These are phyloP conservation scores for Smittium mucronatum DNA, from an alignment of 371 early-diverging fungal genomes.

Conservation along the genomic window DNA sequence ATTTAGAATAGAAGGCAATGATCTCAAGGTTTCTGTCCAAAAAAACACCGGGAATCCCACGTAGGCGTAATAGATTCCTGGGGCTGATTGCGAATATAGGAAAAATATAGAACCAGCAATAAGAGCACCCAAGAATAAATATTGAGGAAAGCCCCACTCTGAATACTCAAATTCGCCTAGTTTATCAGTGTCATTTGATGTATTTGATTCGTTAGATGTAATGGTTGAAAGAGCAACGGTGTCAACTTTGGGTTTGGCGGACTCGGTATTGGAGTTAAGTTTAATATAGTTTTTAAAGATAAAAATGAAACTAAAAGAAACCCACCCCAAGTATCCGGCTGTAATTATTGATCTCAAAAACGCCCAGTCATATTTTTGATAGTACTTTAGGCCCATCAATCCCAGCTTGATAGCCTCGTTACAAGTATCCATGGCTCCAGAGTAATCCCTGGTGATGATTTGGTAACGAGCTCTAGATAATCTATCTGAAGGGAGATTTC, in stretches of 20 bases:
- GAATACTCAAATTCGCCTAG: background rate
- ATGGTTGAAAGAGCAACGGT: background rate
- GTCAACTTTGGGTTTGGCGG: background rate
- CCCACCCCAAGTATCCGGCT: conserved; percentile 88
- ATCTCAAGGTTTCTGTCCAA: conserved; percentile 56
- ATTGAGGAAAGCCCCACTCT: conserved; percentile 12
- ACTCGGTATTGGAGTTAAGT: background rate
- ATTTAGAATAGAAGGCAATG: conserved; percentile 28
- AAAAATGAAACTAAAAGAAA: conserved; percentile 62
- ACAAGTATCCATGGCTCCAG: conserved; percentile 50
- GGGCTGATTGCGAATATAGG: conserved; percentile 60
- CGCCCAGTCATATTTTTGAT: conserved; percentile 92
- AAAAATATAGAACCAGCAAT: conserved; percentile 46
- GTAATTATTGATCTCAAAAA: conserved; percentile 73
- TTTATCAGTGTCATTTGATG: background rate
- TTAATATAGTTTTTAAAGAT: conserved; percentile 35
- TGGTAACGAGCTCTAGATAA: conserved; percentile 43
- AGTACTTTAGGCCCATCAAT: conserved; percentile 78
- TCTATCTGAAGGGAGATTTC: conserved; percentile 36
- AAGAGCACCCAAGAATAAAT: conserved; percentile 29
- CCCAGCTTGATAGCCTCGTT: conserved; percentile 43
- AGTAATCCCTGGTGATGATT: conserved; percentile 45
- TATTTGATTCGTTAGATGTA: background rate
- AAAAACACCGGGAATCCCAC: conserved; percentile 71
- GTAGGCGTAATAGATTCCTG: conserved; percentile 72